Conservation (phyloP, 75 land plant species). For the Pinus albicaulis region DNA sequence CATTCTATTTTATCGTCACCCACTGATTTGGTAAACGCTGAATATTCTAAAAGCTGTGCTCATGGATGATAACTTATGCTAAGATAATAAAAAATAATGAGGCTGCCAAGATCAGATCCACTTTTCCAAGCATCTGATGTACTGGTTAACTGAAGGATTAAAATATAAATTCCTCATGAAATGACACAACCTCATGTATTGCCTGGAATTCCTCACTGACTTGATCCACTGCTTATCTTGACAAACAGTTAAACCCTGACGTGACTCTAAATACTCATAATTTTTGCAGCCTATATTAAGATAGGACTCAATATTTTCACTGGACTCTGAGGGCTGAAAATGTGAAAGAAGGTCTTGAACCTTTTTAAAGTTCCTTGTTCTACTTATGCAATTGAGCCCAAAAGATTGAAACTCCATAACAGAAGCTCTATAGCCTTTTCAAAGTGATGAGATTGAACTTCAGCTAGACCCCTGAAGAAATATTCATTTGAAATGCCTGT, state of each 20-base stretch:
- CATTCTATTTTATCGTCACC: not conserved
- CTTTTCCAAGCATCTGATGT: not conserved
- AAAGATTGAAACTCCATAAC: not conserved
- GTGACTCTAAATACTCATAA: not conserved
- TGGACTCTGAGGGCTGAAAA: not conserved
- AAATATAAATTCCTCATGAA: not conserved
- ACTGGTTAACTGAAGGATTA: not conserved
- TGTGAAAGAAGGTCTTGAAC: too few species aligned
- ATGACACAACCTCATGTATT: not conserved
- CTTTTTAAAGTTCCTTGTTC: too few species aligned
- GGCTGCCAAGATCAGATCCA: not conserved
- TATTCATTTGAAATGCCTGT: not conserved
- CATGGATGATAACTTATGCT: not conserved
- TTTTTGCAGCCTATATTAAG: too few species aligned
- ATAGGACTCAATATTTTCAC: not conserved
- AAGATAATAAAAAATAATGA: not conserved
- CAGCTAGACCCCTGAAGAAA: not conserved
- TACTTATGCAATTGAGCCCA: too few species aligned
- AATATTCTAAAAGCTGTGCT: not conserved
- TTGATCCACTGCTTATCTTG: not conserved
- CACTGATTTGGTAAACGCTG: not conserved
- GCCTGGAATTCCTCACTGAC: not conserved
- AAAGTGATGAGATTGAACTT: not conserved
- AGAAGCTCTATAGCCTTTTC: not conserved
- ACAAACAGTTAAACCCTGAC: not conserved